These are phyloP conservation scores for Zasmidium cellare DNA, from an alignment of 2,329 filamentous ascomycete genomes.

Conservation along the genomic window DNA sequence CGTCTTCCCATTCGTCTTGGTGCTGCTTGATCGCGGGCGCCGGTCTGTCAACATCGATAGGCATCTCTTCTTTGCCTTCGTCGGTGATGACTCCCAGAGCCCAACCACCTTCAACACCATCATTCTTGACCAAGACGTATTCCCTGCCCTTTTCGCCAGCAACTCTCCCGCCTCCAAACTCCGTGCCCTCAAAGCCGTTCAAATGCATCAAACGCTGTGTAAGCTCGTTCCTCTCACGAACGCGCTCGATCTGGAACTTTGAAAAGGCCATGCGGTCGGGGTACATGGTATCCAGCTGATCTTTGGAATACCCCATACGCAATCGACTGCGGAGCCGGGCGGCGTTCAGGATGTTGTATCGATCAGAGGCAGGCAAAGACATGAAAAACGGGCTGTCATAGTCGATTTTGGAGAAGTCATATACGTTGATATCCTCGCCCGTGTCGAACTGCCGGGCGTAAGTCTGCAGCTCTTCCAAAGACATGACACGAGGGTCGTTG, in stretches of 20 bases:
- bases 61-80: constrained; percentile 77
- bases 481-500: constrained; percentile 96
- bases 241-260: constrained; percentile 91
- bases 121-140: constrained; percentile 95
- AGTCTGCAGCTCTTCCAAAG: constrained; percentile 85
- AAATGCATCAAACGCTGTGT: constrained; percentile 94
- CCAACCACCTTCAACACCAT: constrained; percentile 93
- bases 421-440: constrained; percentile 81
- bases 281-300: constrained; percentile 95
- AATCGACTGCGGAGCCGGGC: constrained; percentile 83
- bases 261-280: constrained; percentile 97
- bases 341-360: constrained; percentile 97
- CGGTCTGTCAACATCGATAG: constrained; percentile 83
- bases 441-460: constrained; percentile 90
- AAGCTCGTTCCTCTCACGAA: constrained; percentile 87
- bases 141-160: constrained; percentile 86
- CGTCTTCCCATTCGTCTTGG: constrained; percentile 53
- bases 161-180: constrained; percentile 67
- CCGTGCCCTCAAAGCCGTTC: constrained; percentile 75
- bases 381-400: constrained; percentile 95
- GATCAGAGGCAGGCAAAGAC: constrained; percentile 82
- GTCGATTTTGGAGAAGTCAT: constrained; percentile 98
- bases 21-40: constrained; percentile 51
- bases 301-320: constrained; percentile 94
- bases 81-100: constrained; percentile 91